Evolutionary conservation across 495 filamentous ascomycete species (phyloP).

Genomic region (Cercophora newfieldiana): DNA sequence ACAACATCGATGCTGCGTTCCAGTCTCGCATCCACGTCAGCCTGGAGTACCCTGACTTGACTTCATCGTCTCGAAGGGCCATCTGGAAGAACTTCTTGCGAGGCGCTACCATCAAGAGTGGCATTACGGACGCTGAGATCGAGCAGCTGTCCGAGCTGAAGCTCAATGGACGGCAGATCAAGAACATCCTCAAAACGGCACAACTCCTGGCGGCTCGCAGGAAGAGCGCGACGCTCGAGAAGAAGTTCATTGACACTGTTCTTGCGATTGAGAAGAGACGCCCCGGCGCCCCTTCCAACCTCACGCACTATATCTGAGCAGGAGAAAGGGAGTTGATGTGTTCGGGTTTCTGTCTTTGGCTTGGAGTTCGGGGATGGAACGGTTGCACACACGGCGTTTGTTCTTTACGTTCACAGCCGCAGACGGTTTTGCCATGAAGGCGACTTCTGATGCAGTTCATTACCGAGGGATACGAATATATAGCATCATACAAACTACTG

Average conservation of each 20-base stretch:
- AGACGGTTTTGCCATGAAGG: too few relatives aligned
- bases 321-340: not conserved
- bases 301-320: conserved; percentile 30
- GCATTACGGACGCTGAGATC: conserved; percentile 30
- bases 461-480: not conserved
- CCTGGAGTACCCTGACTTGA: conserved; percentile 49
- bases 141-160: conserved; percentile 38
- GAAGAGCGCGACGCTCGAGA: conserved; percentile 32
- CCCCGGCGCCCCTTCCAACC: conserved; percentile 26
- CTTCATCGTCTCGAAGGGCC: conserved; percentile 29
- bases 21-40: conserved; percentile 53
- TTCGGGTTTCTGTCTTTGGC: not conserved
- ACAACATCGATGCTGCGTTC: conserved; percentile 53
- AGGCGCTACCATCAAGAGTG: conserved; percentile 26
- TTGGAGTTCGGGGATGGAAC: not conserved
- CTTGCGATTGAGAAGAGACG: conserved; percentile 36
- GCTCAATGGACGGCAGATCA: conserved; percentile 50
- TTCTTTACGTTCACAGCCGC: not conserved
- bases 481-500: not conserved
- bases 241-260: conserved; percentile 33
- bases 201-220: conserved; percentile 35
- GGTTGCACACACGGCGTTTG: not conserved
- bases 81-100: conserved; percentile 38
- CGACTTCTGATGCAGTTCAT: too few relatives aligned
- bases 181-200: conserved; percentile 54